A percentile compares a stretch with the other conserved stretches of the same genome.
phyloP scores from a whole-genome alignment of 768 basidiomycete genomes.

The Artomyces pyxidatus region DNA sequence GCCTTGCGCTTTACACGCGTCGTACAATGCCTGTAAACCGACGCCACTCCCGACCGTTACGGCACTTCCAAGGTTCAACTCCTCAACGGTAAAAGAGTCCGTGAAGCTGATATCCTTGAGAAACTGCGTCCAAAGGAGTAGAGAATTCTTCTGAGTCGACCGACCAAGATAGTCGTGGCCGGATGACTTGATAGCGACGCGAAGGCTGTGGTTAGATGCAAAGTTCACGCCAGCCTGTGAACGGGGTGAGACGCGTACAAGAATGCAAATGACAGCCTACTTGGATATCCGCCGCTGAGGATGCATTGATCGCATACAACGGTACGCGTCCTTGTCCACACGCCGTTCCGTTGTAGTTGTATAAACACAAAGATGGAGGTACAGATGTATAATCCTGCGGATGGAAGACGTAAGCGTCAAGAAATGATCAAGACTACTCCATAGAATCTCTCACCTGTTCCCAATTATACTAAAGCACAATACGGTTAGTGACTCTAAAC shows the following conservation, averaged over 20 bases:
- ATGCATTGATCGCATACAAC: constrained; percentile 14
- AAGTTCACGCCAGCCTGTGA: constrained; percentile 25
- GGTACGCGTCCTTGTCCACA: constrained; percentile 13
- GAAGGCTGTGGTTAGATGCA: constrained; percentile 22
- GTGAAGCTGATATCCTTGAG: constrained; percentile 27
- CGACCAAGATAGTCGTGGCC: constrained; percentile 38
- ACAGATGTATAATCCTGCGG: constrained; percentile 1
- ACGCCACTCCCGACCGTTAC: constrained; percentile 19
- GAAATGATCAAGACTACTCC: neutral
- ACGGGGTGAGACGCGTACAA: neutral
- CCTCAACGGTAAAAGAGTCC: constrained; percentile 13
- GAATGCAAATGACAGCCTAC: neutral
- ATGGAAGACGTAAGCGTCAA: neutral
- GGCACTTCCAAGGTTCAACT: constrained; percentile 19
- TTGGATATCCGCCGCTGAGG: constrained; percentile 7
- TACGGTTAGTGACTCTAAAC: neutral
- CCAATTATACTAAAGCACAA: constrained; percentile 10
- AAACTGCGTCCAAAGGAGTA: constrained; percentile 35
- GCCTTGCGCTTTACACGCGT: constrained; percentile 9
- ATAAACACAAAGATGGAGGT: constrained; percentile 5
- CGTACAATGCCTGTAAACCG: constrained; percentile 13
- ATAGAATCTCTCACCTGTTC: constrained; percentile 12
- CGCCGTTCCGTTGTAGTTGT: constrained; percentile 6
- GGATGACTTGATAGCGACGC: constrained; percentile 24
- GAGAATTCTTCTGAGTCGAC: constrained; percentile 31